Conservation (phyloP, 257 asterid species). For the Solanum clarkiae region DNA sequence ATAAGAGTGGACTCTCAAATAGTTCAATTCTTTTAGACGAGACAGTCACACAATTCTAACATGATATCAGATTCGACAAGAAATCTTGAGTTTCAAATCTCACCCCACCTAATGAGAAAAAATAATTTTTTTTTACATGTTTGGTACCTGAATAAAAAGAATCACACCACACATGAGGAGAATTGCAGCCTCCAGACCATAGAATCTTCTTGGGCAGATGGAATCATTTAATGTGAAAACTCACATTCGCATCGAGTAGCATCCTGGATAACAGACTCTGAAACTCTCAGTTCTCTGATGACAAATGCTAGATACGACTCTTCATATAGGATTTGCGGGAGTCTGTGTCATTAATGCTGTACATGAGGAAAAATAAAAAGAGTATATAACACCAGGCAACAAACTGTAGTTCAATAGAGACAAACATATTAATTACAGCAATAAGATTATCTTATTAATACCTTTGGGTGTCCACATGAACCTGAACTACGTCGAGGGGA, state of each 20-base stretch:
- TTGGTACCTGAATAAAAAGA: not conserved
- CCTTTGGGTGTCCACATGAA: not conserved
- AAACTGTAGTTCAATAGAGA: not conserved
- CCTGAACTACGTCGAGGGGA: conserved; percentile 10
- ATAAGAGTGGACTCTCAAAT: not conserved
- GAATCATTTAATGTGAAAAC: not conserved
- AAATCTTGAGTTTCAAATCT: not conserved
- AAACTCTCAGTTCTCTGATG: conserved; percentile 16
- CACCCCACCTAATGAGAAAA: not conserved
- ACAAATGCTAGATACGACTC: conserved; percentile 34
- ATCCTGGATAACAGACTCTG: not conserved
- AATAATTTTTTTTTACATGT: not conserved
- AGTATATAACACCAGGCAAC: not conserved
- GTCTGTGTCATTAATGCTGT: conserved; percentile 11
- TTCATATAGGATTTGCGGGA: conserved; percentile 23
- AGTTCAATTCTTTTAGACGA: not conserved
- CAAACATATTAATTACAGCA: not conserved
- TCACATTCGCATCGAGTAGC: not conserved
- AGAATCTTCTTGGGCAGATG: not conserved
- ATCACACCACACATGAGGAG: not conserved
- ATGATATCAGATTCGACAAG: not conserved
- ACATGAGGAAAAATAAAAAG: not conserved
- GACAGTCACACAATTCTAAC: not conserved
- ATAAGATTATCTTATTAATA: not conserved
- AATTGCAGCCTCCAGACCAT: not conserved